phyloP scores from a whole-genome alignment of 441 rosid species.

The Breynia disticha region DNA sequence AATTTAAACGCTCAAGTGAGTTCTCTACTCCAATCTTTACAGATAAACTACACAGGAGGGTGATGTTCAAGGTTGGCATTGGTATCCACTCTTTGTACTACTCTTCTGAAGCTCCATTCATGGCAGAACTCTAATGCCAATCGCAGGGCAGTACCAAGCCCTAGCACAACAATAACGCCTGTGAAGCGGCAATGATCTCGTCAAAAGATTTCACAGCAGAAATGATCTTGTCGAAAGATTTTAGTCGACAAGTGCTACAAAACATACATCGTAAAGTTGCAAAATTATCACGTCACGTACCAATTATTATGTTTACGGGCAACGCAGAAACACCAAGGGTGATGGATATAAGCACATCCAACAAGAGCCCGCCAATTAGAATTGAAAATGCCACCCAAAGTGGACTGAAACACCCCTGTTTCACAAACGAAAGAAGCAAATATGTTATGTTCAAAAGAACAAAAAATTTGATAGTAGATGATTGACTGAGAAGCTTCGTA shows the following conservation, averaged over 20 bases:
- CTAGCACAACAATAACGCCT: slow-evolving; percentile 87
- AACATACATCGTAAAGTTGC: not conserved
- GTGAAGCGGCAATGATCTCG: slow-evolving; percentile 5
- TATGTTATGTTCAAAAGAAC: not conserved
- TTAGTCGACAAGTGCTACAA: too few relatives aligned
- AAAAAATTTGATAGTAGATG: not conserved
- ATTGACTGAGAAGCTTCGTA: slow-evolving; percentile 20
- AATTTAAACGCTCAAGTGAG: slow-evolving; percentile 5
- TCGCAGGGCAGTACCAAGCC: slow-evolving; percentile 77
- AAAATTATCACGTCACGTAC: slow-evolving; percentile 16
- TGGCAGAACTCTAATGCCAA: slow-evolving; percentile 71
- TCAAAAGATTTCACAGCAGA: too few relatives aligned
- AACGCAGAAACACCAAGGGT: slow-evolving; percentile 80
- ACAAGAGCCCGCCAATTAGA: slow-evolving; percentile 69
- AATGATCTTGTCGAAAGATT: too few relatives aligned
- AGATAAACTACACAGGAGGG: slow-evolving; percentile 41
- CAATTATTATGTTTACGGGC: slow-evolving; percentile 79
- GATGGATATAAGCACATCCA: slow-evolving; percentile 78
- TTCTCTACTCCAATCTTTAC: slow-evolving; percentile 12
- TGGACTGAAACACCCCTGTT: slow-evolving; percentile 71
- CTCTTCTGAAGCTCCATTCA: slow-evolving; percentile 78
- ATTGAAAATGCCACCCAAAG: slow-evolving; percentile 92
- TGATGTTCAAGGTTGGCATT: slow-evolving; percentile 45
- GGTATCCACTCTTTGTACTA: slow-evolving; percentile 50
- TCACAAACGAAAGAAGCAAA: slow-evolving; percentile 7